Evolutionary conservation across 2,329 filamentous ascomycete genomes (phyloP).

Genomic region (Malbranchea zuffiana): DNA sequence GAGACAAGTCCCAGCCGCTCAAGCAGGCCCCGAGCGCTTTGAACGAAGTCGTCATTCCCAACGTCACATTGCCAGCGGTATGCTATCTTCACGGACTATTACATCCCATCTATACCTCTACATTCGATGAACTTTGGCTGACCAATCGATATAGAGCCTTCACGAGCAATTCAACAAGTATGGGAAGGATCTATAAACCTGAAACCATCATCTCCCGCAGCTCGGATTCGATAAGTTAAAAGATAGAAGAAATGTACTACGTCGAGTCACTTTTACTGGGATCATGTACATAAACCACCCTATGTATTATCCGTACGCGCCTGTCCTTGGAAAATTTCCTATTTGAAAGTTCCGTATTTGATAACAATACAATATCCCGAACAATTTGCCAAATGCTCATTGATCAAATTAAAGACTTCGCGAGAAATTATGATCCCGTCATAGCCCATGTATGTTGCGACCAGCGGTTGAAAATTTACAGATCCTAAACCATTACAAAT

Average conservation of each 20-base stretch:
- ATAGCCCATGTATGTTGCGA: no score
- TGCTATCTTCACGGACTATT: no score
- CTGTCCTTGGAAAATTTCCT: slow-evolving; percentile 4
- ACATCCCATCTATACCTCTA: no score
- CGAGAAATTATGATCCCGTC: no score
- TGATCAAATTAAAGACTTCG: no score
- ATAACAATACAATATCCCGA: no score
- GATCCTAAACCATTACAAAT: slow-evolving; percentile 9
- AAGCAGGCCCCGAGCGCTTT: slow-evolving; percentile 89
- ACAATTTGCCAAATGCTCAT: no score
- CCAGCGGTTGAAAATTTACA: neutral
- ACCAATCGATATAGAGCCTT: slow-evolving; percentile 59
- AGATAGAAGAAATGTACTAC: neutral
- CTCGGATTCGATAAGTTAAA: slow-evolving; percentile 3
- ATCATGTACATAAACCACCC: slow-evolving; percentile 8
- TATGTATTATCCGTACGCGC: slow-evolving; percentile 5
- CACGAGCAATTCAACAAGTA: slow-evolving; percentile 99
- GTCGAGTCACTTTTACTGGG: slow-evolving; percentile 2
- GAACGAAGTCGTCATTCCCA: slow-evolving; percentile 87
- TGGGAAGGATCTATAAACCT: slow-evolving; percentile 70
- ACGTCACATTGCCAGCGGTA: slow-evolving; percentile 86
- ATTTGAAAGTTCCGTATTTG: neutral
- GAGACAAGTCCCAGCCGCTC: slow-evolving; percentile 61
- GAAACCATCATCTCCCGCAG: neutral
- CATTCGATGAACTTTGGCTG: no score